phyloP scores from a whole-genome alignment of 2,329 filamentous ascomycete genomes.

The Pseudogymnoascus sp. region DNA sequence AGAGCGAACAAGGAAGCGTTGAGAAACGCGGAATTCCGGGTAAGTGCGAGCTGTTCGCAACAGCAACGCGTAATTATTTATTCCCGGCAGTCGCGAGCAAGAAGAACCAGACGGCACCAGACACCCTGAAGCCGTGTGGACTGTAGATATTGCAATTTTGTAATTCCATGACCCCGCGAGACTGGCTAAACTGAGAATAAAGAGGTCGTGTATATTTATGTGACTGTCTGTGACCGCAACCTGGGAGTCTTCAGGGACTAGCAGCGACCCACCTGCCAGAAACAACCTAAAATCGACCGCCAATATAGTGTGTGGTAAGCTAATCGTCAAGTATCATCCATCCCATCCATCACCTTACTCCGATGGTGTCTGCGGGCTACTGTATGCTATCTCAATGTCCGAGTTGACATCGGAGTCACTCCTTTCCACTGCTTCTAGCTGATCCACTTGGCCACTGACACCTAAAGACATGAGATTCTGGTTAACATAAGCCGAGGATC shows the following conservation, averaged over 20 bases:
- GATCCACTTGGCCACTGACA: not conserved
- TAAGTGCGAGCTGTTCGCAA: not conserved
- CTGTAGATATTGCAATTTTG: not conserved
- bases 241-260: not conserved
- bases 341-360: not conserved
- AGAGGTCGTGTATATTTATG: not conserved
- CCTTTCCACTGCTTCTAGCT: not conserved
- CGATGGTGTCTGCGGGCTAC: not conserved
- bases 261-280: not conserved
- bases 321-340: not conserved
- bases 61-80: not conserved
- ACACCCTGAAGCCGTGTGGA: not conserved
- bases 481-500: not conserved
- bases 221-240: not conserved
- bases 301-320: not conserved
- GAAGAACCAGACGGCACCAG: not conserved
- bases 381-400: not conserved
- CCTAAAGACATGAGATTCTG: not conserved
- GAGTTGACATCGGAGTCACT: not conserved
- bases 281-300: slow-evolving; percentile 1
- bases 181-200: not conserved
- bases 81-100: not conserved
- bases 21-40: not conserved
- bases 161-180: not conserved
- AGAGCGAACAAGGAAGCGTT: not conserved